A percentile compares a stretch with the other conserved stretches of the same genome.
These are phyloP conservation scores for Syzygium grande DNA, from an alignment of 345 rosid genomes.

Conservation along the genomic window DNA sequence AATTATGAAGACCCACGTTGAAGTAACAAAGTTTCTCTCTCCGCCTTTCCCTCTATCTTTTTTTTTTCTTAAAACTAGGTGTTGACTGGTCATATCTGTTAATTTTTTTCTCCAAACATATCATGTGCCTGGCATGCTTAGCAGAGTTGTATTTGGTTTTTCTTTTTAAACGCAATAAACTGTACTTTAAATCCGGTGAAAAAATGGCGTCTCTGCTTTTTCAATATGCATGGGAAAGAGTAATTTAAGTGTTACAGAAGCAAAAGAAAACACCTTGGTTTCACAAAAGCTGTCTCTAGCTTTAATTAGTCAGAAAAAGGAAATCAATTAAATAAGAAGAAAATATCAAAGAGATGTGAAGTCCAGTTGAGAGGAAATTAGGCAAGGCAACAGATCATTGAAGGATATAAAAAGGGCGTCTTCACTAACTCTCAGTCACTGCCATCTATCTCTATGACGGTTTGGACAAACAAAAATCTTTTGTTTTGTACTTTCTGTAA, in stretches of 20 bases:
- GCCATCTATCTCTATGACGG: constrained; percentile 43
- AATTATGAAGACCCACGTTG: background rate
- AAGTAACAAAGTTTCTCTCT: background rate
- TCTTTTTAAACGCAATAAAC: constrained; percentile 1
- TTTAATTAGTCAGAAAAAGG: constrained; percentile 7
- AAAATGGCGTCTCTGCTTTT: constrained; percentile 20
- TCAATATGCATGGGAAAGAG: constrained; percentile 29
- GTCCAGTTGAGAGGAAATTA: constrained; percentile 16
- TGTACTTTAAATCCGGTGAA: constrained; percentile 26
- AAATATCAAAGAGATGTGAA: background rate
- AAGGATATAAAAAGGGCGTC: background rate
- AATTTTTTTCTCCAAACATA: background rate
- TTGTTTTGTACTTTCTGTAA: background rate
- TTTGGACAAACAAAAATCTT: constrained; percentile 6
- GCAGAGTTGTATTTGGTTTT: background rate
- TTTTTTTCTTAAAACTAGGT: background rate
- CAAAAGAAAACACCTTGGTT: constrained; percentile 22
- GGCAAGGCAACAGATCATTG: background rate
- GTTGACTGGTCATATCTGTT: constrained; percentile 11
- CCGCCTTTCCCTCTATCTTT: background rate
- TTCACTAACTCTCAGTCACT: constrained; percentile 12
- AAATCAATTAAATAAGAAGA: constrained; percentile 1
- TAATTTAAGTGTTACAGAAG: constrained; percentile 7
- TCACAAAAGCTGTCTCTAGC: constrained; percentile 12
- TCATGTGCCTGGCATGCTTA: background rate